Conservation (phyloP, 129 eudicot genomes). For the Centrapalus pauciflorus region DNA sequence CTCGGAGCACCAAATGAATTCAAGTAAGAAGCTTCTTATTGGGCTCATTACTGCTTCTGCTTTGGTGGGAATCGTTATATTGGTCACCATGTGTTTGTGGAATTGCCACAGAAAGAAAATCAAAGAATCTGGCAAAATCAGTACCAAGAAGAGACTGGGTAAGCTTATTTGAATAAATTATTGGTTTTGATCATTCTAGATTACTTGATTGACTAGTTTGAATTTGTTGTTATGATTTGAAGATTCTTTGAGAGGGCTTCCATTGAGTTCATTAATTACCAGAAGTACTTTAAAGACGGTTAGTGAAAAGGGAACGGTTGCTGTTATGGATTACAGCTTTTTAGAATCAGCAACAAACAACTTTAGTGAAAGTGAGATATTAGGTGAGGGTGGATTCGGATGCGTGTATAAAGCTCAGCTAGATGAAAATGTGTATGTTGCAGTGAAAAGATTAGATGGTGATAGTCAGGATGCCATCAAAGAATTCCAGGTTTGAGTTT, state of each 20-base stretch:
- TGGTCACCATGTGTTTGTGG: conserved; percentile 42
- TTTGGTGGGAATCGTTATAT: conserved; percentile 32
- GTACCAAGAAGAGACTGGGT: conserved; percentile 36
- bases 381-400: conserved; percentile 77
- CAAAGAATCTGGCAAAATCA: conserved; percentile 24
- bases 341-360: conserved; percentile 52
- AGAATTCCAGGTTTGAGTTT: conserved; percentile 55
- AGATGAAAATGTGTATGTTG: conserved; percentile 39
- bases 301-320: conserved; percentile 33
- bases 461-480: conserved; percentile 51
- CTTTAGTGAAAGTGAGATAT: conserved; percentile 48
- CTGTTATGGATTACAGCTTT: conserved; percentile 47
- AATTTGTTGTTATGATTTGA: conserved; percentile 10
- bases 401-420: conserved; percentile 62
- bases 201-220: neutral
- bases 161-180: neutral
- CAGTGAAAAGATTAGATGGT: conserved; percentile 57
- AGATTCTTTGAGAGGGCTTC: conserved; percentile 31
- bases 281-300: conserved; percentile 21
- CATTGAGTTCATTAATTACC: conserved; percentile 30
- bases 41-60: conserved; percentile 42
- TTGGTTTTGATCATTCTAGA: conserved; percentile 4
- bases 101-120: conserved; percentile 35
- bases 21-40: conserved; percentile 36
- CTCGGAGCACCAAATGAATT: conserved; percentile 20